Conservation (phyloP, 2,329 filamentous ascomycete genomes). For the Phaeoacremonium minimum region DNA sequence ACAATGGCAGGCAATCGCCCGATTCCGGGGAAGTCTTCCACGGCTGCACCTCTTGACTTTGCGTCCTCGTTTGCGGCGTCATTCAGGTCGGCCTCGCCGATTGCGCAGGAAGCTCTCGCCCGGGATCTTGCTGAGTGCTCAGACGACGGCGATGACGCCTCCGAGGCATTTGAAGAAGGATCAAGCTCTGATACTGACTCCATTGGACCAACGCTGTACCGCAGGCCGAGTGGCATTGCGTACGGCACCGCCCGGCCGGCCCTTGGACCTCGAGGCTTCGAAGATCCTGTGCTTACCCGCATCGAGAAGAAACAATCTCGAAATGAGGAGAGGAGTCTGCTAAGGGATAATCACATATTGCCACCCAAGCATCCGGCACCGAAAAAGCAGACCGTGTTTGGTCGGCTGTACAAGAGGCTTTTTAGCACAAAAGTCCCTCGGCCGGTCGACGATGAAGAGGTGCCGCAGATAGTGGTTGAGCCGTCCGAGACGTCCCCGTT, state of each 20-base stretch:
- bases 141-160: conserved; percentile 26
- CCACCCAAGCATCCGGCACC: conserved; percentile 50
- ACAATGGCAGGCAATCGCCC: conserved; percentile 5
- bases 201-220: conserved; percentile 55
- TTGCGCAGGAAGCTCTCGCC: conserved; percentile 62
- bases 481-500: conserved; percentile 35
- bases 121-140: conserved; percentile 63
- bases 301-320: conserved; percentile 53
- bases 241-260: conserved; percentile 68
- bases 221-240: conserved; percentile 72
- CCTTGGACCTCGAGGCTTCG: conserved; percentile 52
- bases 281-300: conserved; percentile 45
- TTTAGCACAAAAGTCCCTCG: conserved; percentile 54
- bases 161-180: conserved; percentile 22
- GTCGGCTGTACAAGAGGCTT: conserved; percentile 32
- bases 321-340: conserved; percentile 54
- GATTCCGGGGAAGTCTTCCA: conserved; percentile 1
- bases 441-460: conserved; percentile 33
- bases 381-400: conserved; percentile 27
- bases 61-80: conserved; percentile 35
- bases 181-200: conserved; percentile 25
- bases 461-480: conserved; percentile 59
- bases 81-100: conserved; percentile 57
- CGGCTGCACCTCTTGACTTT: conserved; percentile 10
- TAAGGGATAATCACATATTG: conserved; percentile 62